phyloP scores from a whole-genome alignment of 371 early-diverging fungal species.

The Mortierella sp. region DNA sequence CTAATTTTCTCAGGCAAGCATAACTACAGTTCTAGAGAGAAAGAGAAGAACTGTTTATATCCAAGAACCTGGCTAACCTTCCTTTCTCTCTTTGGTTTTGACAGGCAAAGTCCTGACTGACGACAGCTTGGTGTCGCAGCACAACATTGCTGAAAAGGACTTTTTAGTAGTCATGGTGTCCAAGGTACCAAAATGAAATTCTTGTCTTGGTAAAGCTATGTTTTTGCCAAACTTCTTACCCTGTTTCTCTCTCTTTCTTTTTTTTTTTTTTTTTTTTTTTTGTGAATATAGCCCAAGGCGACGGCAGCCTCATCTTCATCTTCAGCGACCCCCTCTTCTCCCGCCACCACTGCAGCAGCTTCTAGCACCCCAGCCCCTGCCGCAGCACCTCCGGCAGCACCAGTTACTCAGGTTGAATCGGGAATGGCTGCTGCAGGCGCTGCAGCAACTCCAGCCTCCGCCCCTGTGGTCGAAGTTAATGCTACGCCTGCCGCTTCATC shows the following conservation, averaged over 20 bases:
- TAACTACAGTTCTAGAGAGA: not conserved
- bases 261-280: not conserved
- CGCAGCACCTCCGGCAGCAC: constrained; percentile 44
- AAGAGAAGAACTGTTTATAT: not conserved
- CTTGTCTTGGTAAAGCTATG: not conserved
- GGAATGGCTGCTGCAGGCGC: constrained; percentile 42
- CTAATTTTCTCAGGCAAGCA: constrained; percentile 82
- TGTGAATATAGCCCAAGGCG: constrained; percentile 29
- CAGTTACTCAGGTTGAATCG: constrained; percentile 53
- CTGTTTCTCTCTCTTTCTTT: too few species aligned
- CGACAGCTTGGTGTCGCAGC: constrained; percentile 78
- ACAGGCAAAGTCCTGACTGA: constrained; percentile 92
- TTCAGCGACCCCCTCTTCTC: constrained; percentile 31
- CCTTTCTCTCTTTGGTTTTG: not conserved
- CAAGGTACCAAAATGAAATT: constrained; percentile 70
- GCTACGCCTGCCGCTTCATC: constrained; percentile 54
- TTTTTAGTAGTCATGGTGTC: constrained; percentile 95
- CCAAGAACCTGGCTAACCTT: not conserved
- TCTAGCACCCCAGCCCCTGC: constrained; percentile 53
- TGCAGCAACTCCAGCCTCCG: constrained; percentile 44
- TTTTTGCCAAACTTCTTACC: not conserved
- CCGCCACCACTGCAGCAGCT: constrained; percentile 49
- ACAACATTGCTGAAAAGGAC: constrained; percentile 88
- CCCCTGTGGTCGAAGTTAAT: constrained; percentile 39
- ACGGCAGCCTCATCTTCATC: constrained; percentile 37